Evolutionary conservation across 1,139 yeast genomes (phyloP), one percentile per base, ranked within the genome.

Genomic region (Taphrina communis): DNA sequence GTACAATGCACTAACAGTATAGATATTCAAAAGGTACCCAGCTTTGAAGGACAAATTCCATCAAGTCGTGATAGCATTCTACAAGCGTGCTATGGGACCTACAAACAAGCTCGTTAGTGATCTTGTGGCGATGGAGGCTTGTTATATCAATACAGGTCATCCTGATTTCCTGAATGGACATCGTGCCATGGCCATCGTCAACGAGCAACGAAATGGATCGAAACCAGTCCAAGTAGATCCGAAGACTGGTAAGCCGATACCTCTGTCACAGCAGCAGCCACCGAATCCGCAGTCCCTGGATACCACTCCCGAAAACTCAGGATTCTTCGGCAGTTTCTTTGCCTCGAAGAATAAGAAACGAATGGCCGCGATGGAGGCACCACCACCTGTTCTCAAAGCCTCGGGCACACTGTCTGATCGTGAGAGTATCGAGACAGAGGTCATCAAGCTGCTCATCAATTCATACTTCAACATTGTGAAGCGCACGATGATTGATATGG

Each of bases 401-500:
- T 87, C 96, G 35, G 98, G 98, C 56, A 87, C 90, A 70, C 88
- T 94, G 90, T 86, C 96, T 35, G 99, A 94, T 78, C 88, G 97
- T 75, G 99, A 94, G 80, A 86, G 93, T 46, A 89, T 90, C 86
- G 99, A 94, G 80, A 94, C 98, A 0, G 99, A 94, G 77, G 98
- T 94, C 53, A 94, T 94, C 77, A 94, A 94, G 82, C 84, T 94
- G 73, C 84, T 94, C 76, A 94, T 94, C 74, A 86, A 88, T 67
- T 91, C 97, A 41, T 94, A 94, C 80, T 94, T 88, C 81, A 86
- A 86, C 76, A 94, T 94, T 78, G 98, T 94, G 69, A 92, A 93
- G 81, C 86, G 97, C 78, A 91, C 98, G 0, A 90, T 94, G 74
- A 88, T 95, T 17, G 99, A 94, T 79, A 81, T 93, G 77, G 88